Base-by-base conservation (phyloP, 2,329 filamentous ascomycete species). In the Dactylellina sp. region DNA sequence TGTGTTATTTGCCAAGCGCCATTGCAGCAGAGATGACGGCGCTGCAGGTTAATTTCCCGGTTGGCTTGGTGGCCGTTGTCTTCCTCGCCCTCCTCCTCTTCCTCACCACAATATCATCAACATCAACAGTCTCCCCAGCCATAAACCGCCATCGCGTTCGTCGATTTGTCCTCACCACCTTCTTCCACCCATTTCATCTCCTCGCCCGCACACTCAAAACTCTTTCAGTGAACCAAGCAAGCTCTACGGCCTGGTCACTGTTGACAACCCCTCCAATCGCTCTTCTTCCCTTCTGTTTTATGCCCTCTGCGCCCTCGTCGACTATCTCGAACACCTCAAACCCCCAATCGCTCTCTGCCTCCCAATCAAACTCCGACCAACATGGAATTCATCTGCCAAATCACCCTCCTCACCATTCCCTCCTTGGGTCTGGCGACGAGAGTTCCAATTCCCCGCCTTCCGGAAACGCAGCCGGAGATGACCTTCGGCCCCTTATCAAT, bases 231-330 rank as follows among this genome's bases (percentile, higher is more conserved):
- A 74, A 47, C 61, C 61, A 49, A 64, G 68, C 68, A 40, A 72
- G 68, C 68, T 64, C 28, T 28, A 60, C 62, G 42, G 70, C 70
- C 61, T 61, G 70, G 70, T 74, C 70, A 66, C 70, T 74, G 70
- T 52, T 52, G 28, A 60, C 55, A 25, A 18, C 16, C 16, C 16
- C 25, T 7, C 55, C 59, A 18, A 18, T 32, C 46, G 44, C 22
- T 32, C 42, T 62, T 32, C 35, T 56, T 16, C 47, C 70, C 49
- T 50, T 62, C 61, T 66, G 70, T 74, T 74, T 74, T 74, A 74
- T 74, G 70, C 70, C 49, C 59, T 74, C 70, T 74, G 70, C 61
- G 61, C 61, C 61, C 16, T 66, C 70, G 3, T 56, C 68, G 47
- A 61, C 61, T 35, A 28, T 47, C 2, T 42, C 39, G 24, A 66